Evolutionary conservation across 352 stramenopile genomes (phyloP).

Genomic region (Globisporangium paroecandrum): DNA sequence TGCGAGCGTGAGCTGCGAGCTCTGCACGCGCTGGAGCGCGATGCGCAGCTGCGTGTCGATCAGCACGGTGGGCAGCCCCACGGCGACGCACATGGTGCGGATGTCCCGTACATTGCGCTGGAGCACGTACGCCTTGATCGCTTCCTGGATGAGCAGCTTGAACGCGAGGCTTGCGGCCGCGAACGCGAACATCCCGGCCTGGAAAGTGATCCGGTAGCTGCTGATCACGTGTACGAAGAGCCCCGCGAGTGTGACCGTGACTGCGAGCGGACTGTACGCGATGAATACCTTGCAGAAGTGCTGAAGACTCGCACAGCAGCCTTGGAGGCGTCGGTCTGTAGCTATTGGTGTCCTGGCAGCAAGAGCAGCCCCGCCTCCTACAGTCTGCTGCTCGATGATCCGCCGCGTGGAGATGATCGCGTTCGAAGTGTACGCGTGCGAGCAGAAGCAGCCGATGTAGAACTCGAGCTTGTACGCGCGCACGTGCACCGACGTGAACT

Average conservation of each 20-base stretch:
- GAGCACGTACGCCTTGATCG: slow-evolving; percentile 23
- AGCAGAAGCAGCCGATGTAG: slow-evolving; percentile 7
- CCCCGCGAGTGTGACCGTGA: slow-evolving; percentile 6
- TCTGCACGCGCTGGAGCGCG: slow-evolving; percentile 18
- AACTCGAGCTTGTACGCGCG: slow-evolving; percentile 6
- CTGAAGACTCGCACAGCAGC: not conserved
- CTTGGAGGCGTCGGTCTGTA: no score
- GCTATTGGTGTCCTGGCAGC: not conserved
- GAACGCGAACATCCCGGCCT: slow-evolving; percentile 13
- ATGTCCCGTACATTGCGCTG: slow-evolving; percentile 14
- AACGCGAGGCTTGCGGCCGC: slow-evolving; percentile 9
- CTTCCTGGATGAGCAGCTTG: slow-evolving; percentile 24
- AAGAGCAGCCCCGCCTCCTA: not conserved
- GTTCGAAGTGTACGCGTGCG: slow-evolving; percentile 5
- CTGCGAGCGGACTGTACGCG: not conserved
- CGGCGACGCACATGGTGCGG: slow-evolving; percentile 21
- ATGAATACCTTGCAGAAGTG: not conserved
- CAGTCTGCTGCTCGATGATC: slow-evolving; percentile 8
- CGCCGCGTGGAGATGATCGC: slow-evolving; percentile 2
- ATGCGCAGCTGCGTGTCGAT: slow-evolving; percentile 30
- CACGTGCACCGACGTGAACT: not conserved
- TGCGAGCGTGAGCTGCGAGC: slow-evolving; percentile 16
- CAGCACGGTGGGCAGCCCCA: slow-evolving; percentile 24
- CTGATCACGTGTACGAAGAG: slow-evolving; percentile 14
- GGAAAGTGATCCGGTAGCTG: slow-evolving; percentile 1